Evolutionary conservation across 1,139 yeast species (phyloP).

Genomic region (Debaryomycetaceae sp.): DNA sequence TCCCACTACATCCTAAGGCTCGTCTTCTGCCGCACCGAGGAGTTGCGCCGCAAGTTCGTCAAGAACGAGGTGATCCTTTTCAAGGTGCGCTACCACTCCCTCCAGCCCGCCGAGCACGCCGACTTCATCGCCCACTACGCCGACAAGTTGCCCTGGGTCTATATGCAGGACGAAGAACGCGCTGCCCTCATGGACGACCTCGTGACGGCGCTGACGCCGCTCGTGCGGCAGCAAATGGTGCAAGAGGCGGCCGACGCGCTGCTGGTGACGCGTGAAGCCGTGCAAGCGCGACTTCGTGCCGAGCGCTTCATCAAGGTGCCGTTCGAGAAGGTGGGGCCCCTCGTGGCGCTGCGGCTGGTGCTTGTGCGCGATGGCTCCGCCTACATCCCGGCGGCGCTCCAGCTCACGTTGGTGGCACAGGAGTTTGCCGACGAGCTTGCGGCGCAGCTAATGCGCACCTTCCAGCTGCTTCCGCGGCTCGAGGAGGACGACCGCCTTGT

Average conservation of each 20-base stretch:
- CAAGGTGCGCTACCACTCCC: conserved; percentile 61
- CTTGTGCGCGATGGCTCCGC: conserved; percentile 68
- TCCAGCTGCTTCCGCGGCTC: conserved; percentile 74
- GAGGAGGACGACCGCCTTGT: conserved; percentile 89
- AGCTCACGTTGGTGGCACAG: conserved; percentile 58
- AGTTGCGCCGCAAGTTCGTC: conserved; percentile 72
- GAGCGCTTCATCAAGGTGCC: conserved; percentile 79
- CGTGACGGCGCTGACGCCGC: conserved; percentile 46
- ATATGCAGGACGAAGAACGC: conserved; percentile 63
- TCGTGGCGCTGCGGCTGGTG: conserved; percentile 68
- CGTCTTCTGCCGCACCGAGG: conserved; percentile 89
- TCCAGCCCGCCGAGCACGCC: conserved; percentile 67
- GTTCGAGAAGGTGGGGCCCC: conserved; percentile 76
- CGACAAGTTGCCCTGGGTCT: conserved; percentile 65
- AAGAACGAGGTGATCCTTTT: conserved; percentile 74
- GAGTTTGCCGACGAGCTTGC: conserved; percentile 61
- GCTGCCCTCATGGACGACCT: conserved; percentile 44
- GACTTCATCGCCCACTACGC: conserved; percentile 56
- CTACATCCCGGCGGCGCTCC: conserved; percentile 80
- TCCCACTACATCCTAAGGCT: conserved; percentile 84
- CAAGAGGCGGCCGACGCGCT: conserved; percentile 26
- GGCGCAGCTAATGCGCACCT: conserved; percentile 58
- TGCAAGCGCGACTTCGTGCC: conserved; percentile 37
- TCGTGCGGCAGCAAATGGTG: conserved; percentile 27
- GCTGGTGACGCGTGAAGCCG: conserved; percentile 36